phyloP scores from a whole-genome alignment of 768 basidiomycete genomes.

The Holtermannia corniformis region DNA sequence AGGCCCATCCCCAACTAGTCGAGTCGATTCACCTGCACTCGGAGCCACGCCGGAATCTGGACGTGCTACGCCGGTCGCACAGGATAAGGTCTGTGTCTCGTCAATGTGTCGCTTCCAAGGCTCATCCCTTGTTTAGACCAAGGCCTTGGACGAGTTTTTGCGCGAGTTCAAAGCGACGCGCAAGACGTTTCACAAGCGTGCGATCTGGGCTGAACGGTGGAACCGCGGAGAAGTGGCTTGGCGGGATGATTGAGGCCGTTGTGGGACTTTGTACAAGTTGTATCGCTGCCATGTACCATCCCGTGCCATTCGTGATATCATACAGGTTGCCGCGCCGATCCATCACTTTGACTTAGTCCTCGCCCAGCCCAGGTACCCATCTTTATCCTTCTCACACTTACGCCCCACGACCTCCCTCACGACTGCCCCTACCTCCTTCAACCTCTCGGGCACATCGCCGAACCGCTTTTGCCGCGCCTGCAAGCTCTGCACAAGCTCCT shows the following conservation, averaged over 20 bases:
- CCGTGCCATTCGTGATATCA: too few relatives aligned
- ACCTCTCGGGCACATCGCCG: constrained; percentile 42
- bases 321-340: too few relatives aligned
- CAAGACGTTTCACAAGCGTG: constrained; percentile 86
- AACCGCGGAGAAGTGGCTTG: constrained; percentile 72
- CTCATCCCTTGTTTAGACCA: constrained; percentile 12
- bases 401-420: constrained; percentile 65
- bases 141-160: constrained; percentile 75
- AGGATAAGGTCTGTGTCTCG: constrained; percentile 33
- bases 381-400: constrained; percentile 30
- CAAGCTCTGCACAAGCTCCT: constrained; percentile 58
- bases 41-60: constrained; percentile 7
- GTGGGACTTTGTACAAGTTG: too few relatives aligned
- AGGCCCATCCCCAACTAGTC: constrained; percentile 38
- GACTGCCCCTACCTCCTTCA: constrained; percentile 54
- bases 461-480: constrained; percentile 47
- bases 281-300: too few relatives aligned
- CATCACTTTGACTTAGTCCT: too few relatives aligned
- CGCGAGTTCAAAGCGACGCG: constrained; percentile 75
- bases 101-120: constrained; percentile 13
- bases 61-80: constrained; percentile 18
- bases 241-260: constrained; percentile 61
- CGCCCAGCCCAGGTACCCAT: constrained; percentile 32
- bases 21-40: constrained; percentile 31
- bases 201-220: constrained; percentile 85